Percentiles rank a stretch among this genome's conserved stretches.
These are phyloP conservation scores for Liquidambar formosana DNA, from an alignment of 164 flowering plant genomes.

Conservation along the genomic window DNA sequence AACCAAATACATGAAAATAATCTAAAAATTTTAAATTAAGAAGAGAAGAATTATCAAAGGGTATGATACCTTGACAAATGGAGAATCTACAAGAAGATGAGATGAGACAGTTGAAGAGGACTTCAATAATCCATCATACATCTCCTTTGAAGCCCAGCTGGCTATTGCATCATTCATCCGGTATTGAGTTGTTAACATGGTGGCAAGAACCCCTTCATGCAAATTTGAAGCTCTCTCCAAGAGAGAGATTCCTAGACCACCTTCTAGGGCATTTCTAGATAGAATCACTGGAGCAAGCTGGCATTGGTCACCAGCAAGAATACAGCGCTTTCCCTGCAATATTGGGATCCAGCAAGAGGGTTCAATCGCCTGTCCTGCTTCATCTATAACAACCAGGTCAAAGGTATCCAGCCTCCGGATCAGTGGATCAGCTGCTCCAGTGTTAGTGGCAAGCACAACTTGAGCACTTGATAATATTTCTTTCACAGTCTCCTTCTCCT, in stretches of 20 bases:
- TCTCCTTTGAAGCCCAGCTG: conserved; percentile 94
- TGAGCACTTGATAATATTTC: conserved; percentile 75
- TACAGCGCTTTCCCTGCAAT: conserved; percentile 80
- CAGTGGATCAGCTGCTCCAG: conserved; percentile 85
- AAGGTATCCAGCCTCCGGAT: conserved; percentile 65
- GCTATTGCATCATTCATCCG: conserved; percentile 93
- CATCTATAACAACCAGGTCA: conserved; percentile 90
- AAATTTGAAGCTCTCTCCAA: conserved; percentile 73
- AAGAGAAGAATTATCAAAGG: not conserved
- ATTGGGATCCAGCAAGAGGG: conserved; percentile 94
- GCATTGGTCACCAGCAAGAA: conserved; percentile 87
- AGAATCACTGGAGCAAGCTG: conserved; percentile 89
- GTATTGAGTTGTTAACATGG: conserved; percentile 73
- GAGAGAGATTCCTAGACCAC: conserved; percentile 88
- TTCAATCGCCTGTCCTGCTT: conserved; percentile 95
- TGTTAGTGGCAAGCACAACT: conserved; percentile 85
- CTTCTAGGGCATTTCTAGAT: conserved; percentile 81
- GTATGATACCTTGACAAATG: conserved; percentile 74
- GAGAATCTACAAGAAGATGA: conserved; percentile 86
- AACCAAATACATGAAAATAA: not conserved
- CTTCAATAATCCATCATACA: conserved; percentile 72
- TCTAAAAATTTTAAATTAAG: not conserved
- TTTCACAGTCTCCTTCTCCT: conserved; percentile 80
- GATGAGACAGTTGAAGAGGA: conserved; percentile 67
- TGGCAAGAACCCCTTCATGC: conserved; percentile 67